A percentile compares a stretch with the other conserved stretches of the same genome.
phyloP scores from a whole-genome alignment of 257 asterid species.

The Solanum chiquidenum region DNA sequence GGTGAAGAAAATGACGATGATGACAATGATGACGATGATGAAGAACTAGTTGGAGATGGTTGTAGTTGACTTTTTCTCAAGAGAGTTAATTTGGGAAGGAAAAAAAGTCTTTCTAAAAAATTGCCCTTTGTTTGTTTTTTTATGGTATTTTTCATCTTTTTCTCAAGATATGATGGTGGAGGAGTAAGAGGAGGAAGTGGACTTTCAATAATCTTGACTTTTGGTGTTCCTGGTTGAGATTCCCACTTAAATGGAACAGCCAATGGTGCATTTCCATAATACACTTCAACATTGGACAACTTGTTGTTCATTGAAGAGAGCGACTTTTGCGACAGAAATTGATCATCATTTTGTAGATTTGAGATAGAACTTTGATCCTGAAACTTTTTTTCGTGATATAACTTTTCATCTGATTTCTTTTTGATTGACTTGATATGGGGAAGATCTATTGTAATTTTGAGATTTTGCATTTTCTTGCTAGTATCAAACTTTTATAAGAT shows the following conservation, averaged over 20 bases:
- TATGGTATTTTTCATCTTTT: slow-evolving; percentile 1
- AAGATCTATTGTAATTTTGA: neutral
- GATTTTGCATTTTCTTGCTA: neutral
- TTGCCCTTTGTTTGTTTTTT: neutral
- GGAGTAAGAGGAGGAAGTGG: slow-evolving; percentile 31
- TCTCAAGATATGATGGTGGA: slow-evolving; percentile 21
- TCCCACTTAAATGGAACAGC: slow-evolving; percentile 30
- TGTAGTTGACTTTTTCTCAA: neutral
- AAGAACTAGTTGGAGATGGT: neutral
- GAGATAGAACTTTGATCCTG: neutral
- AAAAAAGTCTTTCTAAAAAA: neutral
- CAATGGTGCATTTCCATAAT: slow-evolving; percentile 14
- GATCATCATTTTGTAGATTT: neutral
- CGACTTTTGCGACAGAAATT: neutral
- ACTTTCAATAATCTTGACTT: slow-evolving; percentile 1
- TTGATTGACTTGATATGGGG: slow-evolving; percentile 4
- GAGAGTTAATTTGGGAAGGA: slow-evolving; percentile 13
- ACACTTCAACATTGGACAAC: slow-evolving; percentile 5
- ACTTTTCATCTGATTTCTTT: slow-evolving; percentile 1
- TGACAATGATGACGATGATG: neutral
- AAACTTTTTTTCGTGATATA: neutral
- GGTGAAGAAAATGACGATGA: slow-evolving; percentile 6
- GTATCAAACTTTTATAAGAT: neutral
- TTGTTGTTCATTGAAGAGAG: slow-evolving; percentile 1
- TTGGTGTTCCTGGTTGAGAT: slow-evolving; percentile 30